Base-by-base conservation (phyloP, 208 protist genomes). In the Novymonas esmeraldas region DNA sequence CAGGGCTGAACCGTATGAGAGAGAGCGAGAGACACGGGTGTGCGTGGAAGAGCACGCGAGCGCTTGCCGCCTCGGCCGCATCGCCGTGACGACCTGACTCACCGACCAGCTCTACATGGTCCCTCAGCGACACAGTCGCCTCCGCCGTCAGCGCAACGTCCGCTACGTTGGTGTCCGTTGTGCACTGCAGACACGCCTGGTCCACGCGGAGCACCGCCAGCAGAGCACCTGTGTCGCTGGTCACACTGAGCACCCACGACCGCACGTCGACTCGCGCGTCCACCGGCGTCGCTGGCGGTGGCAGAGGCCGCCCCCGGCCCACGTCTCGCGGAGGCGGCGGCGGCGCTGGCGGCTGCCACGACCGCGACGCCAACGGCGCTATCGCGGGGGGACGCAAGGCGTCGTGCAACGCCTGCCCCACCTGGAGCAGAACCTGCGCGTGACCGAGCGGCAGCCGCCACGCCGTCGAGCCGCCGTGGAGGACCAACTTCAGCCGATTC, bases 381-480 rank as follows among this genome's bases (percentile, higher is more conserved):
- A 16, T 24, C 18, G 24, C 1, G 16, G 18, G 9, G 22, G 20
- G 36, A 11, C 28, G 20, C 13, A 61, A 41, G 10, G 16, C 16
- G 14, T 13, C 20, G 10, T 46, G 39, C 16, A 16, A 11, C 39
- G 46, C 6, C 18, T 29, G 20, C 6, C 3, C 54, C 0, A 44
- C 16, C 13, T 31, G 22, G 3, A 69, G 36, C 11, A 75, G 49
- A 2, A 75, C 31, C 14, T 51, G 62, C 2, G 36, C 54, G 46
- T 69, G 70, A 0, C 61, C 60, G 1, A 75, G 24, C 18, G 70
- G 61, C 3, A 75, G 33, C 13, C 45, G 31, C 70, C 70, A 75
- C 52, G 0, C 2, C 14, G 52, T 75, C 4, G 34, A 48, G 13
- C 59, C 67, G 11, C 56, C 10, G 58, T 46, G 16, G 9, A 66